Conservation (phyloP, 345 rosid species). For the Ricinus communis region DNA sequence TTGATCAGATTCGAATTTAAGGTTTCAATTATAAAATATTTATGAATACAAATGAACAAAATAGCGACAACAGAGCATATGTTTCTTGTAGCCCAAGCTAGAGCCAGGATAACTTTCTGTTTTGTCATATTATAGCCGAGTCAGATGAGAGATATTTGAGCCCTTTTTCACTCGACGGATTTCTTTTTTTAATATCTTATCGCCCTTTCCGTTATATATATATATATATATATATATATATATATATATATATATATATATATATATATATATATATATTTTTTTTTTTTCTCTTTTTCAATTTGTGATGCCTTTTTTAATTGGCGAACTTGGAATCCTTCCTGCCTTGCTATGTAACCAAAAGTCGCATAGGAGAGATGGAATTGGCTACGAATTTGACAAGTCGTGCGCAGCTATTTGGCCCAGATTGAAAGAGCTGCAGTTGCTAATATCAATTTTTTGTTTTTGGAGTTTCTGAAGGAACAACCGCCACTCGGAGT, state of each 20-base stretch:
- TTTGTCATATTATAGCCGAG: background rate
- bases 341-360: background rate
- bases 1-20: too few species aligned
- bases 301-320: too few species aligned
- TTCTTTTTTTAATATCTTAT: background rate
- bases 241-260: too few species aligned
- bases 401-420: background rate
- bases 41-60: too few species aligned
- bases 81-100: constrained; percentile 7
- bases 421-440: too few species aligned
- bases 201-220: background rate
- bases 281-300: background rate
- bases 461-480: too few species aligned
- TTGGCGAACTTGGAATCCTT: background rate
- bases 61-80: background rate
- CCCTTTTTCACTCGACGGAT: background rate
- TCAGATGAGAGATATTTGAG: background rate
- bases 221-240: too few species aligned
- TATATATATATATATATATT: background rate
- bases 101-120: background rate
- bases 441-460: too few species aligned
- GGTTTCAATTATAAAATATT: too few species aligned
- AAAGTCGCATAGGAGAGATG: background rate
- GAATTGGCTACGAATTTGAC: background rate
- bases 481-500: too few species aligned